These are phyloP conservation scores for Rhododendron williamsianum DNA, from an alignment of 148 eudicot genomes.

Conservation along the genomic window DNA sequence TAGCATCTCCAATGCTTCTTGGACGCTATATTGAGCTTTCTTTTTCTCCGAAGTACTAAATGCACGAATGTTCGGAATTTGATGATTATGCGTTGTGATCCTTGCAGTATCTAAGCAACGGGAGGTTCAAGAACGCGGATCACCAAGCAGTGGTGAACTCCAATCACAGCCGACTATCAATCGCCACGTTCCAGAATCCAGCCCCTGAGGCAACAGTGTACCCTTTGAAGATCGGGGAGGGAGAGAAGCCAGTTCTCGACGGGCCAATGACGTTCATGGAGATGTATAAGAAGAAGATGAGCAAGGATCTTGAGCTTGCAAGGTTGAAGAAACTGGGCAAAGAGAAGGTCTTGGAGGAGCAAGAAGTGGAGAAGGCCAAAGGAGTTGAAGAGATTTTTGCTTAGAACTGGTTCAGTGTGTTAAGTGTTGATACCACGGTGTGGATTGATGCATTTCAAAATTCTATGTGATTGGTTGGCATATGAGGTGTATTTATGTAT, in stretches of 20 bases:
- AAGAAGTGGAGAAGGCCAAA: slow-evolving; percentile 14
- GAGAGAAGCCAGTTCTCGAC: slow-evolving; percentile 70
- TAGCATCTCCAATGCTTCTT: neutral
- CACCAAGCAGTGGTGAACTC: slow-evolving; percentile 97
- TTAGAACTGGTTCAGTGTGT: neutral
- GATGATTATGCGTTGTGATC: neutral
- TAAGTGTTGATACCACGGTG: neutral
- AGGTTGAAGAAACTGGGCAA: slow-evolving; percentile 31
- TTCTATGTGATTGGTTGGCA: neutral
- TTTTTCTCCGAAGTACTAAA: neutral
- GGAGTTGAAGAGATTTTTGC: slow-evolving; percentile 23
- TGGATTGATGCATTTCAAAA: neutral
- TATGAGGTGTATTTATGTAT: neutral
- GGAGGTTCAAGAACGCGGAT: slow-evolving; percentile 93
- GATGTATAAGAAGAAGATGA: slow-evolving; percentile 69
- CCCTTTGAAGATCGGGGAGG: slow-evolving; percentile 69
- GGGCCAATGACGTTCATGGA: slow-evolving; percentile 67
- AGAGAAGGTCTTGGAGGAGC: slow-evolving; percentile 24
- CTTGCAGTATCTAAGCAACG: slow-evolving; percentile 77
- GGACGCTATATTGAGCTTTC: neutral
- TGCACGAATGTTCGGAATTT: neutral
- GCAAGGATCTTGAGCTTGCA: slow-evolving; percentile 24
- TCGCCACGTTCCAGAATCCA: slow-evolving; percentile 92
- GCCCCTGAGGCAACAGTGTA: slow-evolving; percentile 72
- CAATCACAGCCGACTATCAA: slow-evolving; percentile 58